These are phyloP conservation scores for Isatis lusitanica DNA, from an alignment of 441 rosid genomes.

Conservation along the genomic window DNA sequence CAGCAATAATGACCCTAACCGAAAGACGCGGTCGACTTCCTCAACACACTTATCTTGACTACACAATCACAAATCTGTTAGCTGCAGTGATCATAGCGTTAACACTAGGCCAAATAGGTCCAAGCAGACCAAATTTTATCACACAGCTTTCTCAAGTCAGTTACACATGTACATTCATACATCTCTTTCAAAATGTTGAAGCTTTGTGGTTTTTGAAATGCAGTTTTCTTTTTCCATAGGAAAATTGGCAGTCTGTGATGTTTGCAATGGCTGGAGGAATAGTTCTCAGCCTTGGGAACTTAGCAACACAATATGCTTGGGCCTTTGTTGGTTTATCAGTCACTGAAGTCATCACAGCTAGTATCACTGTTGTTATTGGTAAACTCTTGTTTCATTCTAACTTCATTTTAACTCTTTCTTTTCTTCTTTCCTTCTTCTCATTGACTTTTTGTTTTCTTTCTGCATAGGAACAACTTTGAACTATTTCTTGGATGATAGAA, in stretches of 20 bases:
- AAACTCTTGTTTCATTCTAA: background rate
- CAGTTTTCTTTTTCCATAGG: conserved; percentile 42
- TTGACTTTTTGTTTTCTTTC: background rate
- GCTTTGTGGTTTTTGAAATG: background rate
- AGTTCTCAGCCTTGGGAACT: conserved; percentile 73
- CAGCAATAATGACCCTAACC: conserved; percentile 67
- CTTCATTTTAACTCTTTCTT: background rate
- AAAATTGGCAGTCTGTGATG: conserved; percentile 80
- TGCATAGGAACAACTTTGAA: conserved; percentile 64
- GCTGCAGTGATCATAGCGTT: conserved; percentile 74
- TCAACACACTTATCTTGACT: conserved; percentile 88
- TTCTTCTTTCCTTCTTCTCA: background rate
- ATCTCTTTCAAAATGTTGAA: background rate
- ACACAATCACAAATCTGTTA: conserved; percentile 64
- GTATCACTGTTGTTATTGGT: conserved; percentile 82
- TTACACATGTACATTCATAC: background rate
- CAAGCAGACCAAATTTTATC: conserved; percentile 57
- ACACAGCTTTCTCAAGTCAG: conserved; percentile 65
- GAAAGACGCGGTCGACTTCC: conserved; percentile 90
- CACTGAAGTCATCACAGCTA: conserved; percentile 68
- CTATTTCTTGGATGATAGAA: conserved; percentile 80
- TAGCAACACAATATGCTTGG: conserved; percentile 79
- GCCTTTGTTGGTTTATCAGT: conserved; percentile 84
- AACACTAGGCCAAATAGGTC: conserved; percentile 67
- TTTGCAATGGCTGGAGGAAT: conserved; percentile 84